Conservation (phyloP, 805 yeast species). For the Wickerhamiella brachini region DNA sequence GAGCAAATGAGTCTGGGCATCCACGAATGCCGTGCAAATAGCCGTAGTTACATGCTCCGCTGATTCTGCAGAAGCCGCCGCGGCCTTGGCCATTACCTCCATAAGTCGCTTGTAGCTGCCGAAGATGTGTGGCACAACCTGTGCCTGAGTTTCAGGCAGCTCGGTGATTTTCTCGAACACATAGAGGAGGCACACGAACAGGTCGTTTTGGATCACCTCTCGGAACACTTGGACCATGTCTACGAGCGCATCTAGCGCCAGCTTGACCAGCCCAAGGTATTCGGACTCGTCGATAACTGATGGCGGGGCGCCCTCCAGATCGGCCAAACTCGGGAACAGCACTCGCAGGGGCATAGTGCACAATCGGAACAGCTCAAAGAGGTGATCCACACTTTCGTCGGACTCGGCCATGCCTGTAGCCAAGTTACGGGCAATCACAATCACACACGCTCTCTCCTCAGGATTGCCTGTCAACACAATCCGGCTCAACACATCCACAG, state of each 20-base stretch:
- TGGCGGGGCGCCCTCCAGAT: conserved; percentile 9
- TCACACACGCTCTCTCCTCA: conserved; percentile 34
- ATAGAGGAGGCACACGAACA: conserved; percentile 55
- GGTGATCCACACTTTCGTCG: conserved; percentile 54
- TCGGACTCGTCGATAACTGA: conserved; percentile 23
- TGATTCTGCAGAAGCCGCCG: conserved; percentile 25
- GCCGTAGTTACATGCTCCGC: conserved; percentile 6
- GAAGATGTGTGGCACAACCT: conserved; percentile 37
- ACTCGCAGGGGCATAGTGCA: conserved; percentile 48
- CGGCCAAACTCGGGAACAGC: conserved; percentile 45
- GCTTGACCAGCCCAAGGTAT: conserved; percentile 30
- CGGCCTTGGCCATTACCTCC: conserved; percentile 15
- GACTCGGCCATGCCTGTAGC: conserved; percentile 33
- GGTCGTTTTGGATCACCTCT: conserved; percentile 50
- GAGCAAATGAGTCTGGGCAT: conserved; percentile 2
- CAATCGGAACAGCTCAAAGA: conserved; percentile 68
- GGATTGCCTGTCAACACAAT: conserved; percentile 40
- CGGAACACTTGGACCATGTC: conserved; percentile 55
- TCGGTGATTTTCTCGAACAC: conserved; percentile 46
- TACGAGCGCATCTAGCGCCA: conserved; percentile 38
- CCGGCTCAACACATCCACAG: conserved; percentile 63
- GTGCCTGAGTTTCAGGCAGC: conserved; percentile 27
- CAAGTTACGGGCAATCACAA: conserved; percentile 45
- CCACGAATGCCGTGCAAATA: conserved; percentile 3
- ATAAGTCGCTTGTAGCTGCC: conserved; percentile 38